Evolutionary conservation across 768 basidiomycete genomes (phyloP), one percentile per base, ranked within the genome.

Genomic region (Leccinum incarnatum): DNA sequence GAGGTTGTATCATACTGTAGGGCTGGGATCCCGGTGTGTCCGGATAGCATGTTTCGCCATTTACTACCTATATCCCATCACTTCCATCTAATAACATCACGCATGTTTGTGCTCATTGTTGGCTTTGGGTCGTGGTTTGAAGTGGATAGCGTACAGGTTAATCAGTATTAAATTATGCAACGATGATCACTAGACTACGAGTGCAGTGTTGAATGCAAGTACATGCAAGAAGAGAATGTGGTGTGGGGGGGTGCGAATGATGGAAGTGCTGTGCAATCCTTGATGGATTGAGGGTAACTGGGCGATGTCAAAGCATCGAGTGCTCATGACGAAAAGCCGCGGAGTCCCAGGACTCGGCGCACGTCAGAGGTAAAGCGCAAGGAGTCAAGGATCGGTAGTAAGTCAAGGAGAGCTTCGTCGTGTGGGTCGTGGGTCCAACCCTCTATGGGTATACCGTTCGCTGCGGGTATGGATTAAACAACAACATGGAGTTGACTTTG

Each of bases 351-450:
- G 23, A 98, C 89, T 63, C 89, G 84, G 64, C 97, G 85, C 45
- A 99, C 97, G 72, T 99, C 97, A 58, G 86, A 88, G 11, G 95
- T 97, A 75, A 99, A 99, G 37, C 97, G 84, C 61, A 99, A 77
- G 50, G 94, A 96, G 74, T 99, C 97, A 54, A 99, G 84, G 54
- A 99, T 88, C 19, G 97, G 97, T 25, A 99, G 78, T 53, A 98
- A 83, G 77, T 98, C 95, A 56, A 99, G 87, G 56, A 99, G 79
- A 21, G 96, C 97, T 75, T 98, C 93, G 76, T 99, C 97, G 59
- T 88, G 86, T 32, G 93, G 95, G 75, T 99, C 97, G 60, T 95
- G 89, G 23, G 95, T 98, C 97, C 97, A 98, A 51, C 97, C 97
- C 80, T 98, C 96, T 75, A 99, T 93, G 34, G 97, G 97, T 69